phyloP scores from a whole-genome alignment of 176 grass and related monocot species.

The Lolium multiflorum region DNA sequence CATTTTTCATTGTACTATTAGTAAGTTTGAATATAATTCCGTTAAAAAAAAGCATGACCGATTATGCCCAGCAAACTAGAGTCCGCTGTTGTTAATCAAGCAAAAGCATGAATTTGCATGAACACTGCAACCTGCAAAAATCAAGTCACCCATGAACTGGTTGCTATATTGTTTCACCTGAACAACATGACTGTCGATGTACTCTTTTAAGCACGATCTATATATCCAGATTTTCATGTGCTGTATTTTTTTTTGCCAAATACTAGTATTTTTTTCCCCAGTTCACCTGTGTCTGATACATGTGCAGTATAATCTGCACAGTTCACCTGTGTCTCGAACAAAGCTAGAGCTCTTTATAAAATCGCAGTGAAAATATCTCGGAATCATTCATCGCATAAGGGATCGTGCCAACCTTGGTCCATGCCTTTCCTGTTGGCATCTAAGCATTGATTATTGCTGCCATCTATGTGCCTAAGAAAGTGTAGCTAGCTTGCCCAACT shows the following conservation, averaged over 20 bases:
- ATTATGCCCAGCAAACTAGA: neutral
- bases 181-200: neutral
- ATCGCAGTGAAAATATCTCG: neutral
- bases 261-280: neutral
- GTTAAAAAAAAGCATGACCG: neutral
- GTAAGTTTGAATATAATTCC: too few species aligned
- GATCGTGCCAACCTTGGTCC: conserved; percentile 53
- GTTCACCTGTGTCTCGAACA: neutral
- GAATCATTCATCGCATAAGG: conserved; percentile 25
- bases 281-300: neutral
- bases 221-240: neutral
- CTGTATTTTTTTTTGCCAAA: neutral
- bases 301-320: neutral
- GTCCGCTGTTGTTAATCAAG: neutral
- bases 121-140: neutral
- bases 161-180: neutral
- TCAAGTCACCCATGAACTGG: neutral
- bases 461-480: neutral
- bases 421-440: conserved; percentile 43
- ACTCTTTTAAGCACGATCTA: neutral
- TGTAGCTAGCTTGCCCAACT: neutral
- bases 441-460: conserved; percentile 4
- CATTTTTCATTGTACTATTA: too few species aligned
- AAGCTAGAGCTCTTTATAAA: conserved; percentile 4
- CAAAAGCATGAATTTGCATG: neutral